Percentiles rank a stretch among this genome's conserved stretches.
Evolutionary conservation across 805 yeast genomes (phyloP).

Genomic region (Ogataea paraovalis): DNA sequence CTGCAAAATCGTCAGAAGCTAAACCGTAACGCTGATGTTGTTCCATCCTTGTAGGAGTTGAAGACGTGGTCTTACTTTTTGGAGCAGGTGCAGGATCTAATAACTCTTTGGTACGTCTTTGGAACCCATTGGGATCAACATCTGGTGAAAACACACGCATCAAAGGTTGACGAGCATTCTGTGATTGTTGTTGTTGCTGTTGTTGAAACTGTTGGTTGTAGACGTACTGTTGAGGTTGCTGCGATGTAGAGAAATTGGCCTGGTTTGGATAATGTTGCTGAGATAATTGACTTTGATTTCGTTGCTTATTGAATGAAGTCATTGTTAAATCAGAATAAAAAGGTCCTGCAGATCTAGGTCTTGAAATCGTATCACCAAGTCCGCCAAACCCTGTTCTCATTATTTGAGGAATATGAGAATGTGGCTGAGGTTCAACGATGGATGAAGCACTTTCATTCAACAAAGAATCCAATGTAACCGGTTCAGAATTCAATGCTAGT

Average conservation of each 20-base stretch:
- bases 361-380: constrained; percentile 19
- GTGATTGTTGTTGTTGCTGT: neutral
- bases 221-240: neutral
- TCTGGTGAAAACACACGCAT: constrained; percentile 28
- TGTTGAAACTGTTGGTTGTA: constrained; percentile 2
- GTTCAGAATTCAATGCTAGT: constrained; percentile 31
- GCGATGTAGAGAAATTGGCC: neutral
- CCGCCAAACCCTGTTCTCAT: constrained; percentile 5
- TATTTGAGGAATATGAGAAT: constrained; percentile 2
- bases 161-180: constrained; percentile 12
- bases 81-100: constrained; percentile 7
- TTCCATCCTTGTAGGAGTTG: neutral
- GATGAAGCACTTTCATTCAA: constrained; percentile 23
- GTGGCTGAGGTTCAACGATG: constrained; percentile 2
- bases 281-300: neutral
- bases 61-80: neutral
- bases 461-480: constrained; percentile 37
- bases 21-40: constrained; percentile 15
- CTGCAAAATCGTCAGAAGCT: constrained; percentile 20
- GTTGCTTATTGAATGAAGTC: constrained; percentile 4
- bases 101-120: constrained; percentile 18
- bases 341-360: constrained; percentile 49
- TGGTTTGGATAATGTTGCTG: constrained; percentile 2
- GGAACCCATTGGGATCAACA: constrained; percentile 18
- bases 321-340: constrained; percentile 17